Base-by-base conservation (phyloP, 441 rosid species). In the Sinapis alba region DNA sequence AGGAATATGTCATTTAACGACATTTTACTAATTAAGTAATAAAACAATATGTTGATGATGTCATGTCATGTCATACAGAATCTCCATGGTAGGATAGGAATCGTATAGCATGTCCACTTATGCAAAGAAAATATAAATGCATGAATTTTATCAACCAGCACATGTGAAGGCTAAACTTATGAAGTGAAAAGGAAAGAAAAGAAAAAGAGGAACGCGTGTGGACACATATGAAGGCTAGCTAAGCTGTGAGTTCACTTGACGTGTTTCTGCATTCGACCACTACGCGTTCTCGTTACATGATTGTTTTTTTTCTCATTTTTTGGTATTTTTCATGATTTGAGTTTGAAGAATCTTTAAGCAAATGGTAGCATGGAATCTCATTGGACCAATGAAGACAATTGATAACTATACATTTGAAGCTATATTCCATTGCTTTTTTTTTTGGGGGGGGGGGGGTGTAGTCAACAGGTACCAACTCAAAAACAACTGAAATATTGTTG, bases 191-290 rank as follows among this genome's bases (percentile, higher is more conserved):
- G 28, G 16, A 30, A 47, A 50, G 18, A 59, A 58, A 70, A 13
- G 56, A 47, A 58, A 57, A 68, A 43, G 67, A 27, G 27, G 45
- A 62, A 58, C 18, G 38, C 50, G 13, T 32, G 62, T 62, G 69
- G 75, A 72, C 68, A 71, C 68, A 56, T 12, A 56, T 60, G 69
- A 78, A 54, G 56, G 50, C 54, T 38, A 58, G 56, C 47, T 50
- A 66, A 71, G 51, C 84, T 81, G 84, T 84, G 83, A 58, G 61
- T 79, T 81, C 90, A 86, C 90, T 84, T 85, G 90, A 79, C 69
- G 65, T 81, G 86, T 84, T 83, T 65, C 47, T 75, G 81, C 3
- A 62, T 43, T 80, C 92, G 92, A 80, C 83, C 87, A 73, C 74
- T 57, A 34, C 54, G 47, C 23, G 62, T 74, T 43, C 56, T 53